Conservation (phyloP, 129 eudicot species). For the Chrysanthemum makinoi region DNA sequence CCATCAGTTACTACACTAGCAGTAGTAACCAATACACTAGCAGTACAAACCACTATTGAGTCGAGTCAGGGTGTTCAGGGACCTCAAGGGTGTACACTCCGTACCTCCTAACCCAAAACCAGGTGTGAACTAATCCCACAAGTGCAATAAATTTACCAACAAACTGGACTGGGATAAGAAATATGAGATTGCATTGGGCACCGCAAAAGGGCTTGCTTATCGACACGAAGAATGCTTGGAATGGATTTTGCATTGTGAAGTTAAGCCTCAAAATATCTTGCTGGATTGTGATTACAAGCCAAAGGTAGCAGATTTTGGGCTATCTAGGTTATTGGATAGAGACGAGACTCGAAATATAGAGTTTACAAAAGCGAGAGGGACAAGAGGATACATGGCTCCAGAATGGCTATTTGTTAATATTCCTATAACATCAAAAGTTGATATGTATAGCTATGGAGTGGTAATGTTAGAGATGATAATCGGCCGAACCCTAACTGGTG, state of each 20-base stretch:
- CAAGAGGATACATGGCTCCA: constrained; percentile 58
- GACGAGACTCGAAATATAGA: constrained; percentile 2
- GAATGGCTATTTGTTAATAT: constrained; percentile 38
- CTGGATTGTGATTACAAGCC: constrained; percentile 18
- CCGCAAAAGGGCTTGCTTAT: constrained; percentile 64
- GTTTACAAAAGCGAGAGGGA: constrained; percentile 37
- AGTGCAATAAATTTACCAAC: too few species aligned
- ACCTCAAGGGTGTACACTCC: too few species aligned
- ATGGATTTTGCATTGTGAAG: constrained; percentile 57
- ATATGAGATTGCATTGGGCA: constrained; percentile 49
- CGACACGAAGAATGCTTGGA: constrained; percentile 65
- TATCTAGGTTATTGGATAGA: constrained; percentile 26
- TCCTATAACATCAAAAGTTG: constrained; percentile 41
- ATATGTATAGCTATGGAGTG: constrained; percentile 38
- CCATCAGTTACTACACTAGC: too few species aligned
- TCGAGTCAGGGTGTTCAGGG: too few species aligned
- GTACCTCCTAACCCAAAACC: too few species aligned
- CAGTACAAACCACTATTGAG: too few species aligned
- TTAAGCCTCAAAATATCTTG: neutral
- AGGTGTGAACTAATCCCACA: too few species aligned
- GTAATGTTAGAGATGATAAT: constrained; percentile 37
- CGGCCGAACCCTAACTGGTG: constrained; percentile 17
- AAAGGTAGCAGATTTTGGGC: constrained; percentile 40
- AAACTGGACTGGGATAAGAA: constrained; percentile 41
- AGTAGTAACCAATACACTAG: too few species aligned